Evolutionary conservation across 805 yeast species (phyloP).

Genomic region (Metschnikowia rubicola): DNA sequence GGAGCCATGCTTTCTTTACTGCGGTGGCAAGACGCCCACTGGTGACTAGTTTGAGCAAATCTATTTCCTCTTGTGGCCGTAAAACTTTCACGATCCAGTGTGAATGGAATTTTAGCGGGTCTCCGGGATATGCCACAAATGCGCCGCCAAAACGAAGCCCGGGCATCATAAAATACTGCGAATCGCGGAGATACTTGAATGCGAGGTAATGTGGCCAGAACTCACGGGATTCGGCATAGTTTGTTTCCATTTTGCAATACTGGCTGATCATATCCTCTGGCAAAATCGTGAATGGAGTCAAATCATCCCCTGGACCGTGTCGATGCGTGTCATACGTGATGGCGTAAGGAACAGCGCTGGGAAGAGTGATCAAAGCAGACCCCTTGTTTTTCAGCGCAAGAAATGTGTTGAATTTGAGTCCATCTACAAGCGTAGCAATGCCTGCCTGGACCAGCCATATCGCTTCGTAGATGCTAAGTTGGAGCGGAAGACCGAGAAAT

Average conservation of each 20-base stretch:
- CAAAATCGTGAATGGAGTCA: neutral
- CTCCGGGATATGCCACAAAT: constrained; percentile 91
- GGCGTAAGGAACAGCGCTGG: constrained; percentile 9
- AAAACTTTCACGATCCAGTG: constrained; percentile 61
- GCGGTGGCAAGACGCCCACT: constrained; percentile 93
- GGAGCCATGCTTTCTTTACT: constrained; percentile 80
- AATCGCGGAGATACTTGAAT: constrained; percentile 39
- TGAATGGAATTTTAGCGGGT: constrained; percentile 86
- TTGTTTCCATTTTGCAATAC: neutral
- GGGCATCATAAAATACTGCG: constrained; percentile 63
- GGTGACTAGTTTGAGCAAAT: constrained; percentile 58
- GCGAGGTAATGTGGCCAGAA: constrained; percentile 15
- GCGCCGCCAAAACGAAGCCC: constrained; percentile 91
- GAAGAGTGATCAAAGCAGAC: constrained; percentile 1
- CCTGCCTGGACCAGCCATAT: constrained; percentile 53
- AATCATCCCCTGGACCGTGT: neutral
- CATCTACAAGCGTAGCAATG: constrained; percentile 44
- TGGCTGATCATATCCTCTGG: constrained; percentile 1
- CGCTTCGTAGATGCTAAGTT: constrained; percentile 70
- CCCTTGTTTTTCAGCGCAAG: neutral
- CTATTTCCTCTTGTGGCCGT: constrained; percentile 41
- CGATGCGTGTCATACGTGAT: constrained; percentile 12
- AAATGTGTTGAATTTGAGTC: constrained; percentile 24
- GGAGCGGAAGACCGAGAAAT: constrained; percentile 81
- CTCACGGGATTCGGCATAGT: neutral